Evolutionary conservation across 2,329 filamentous ascomycete genomes (phyloP).

Genomic region (Septoria petroselini): DNA sequence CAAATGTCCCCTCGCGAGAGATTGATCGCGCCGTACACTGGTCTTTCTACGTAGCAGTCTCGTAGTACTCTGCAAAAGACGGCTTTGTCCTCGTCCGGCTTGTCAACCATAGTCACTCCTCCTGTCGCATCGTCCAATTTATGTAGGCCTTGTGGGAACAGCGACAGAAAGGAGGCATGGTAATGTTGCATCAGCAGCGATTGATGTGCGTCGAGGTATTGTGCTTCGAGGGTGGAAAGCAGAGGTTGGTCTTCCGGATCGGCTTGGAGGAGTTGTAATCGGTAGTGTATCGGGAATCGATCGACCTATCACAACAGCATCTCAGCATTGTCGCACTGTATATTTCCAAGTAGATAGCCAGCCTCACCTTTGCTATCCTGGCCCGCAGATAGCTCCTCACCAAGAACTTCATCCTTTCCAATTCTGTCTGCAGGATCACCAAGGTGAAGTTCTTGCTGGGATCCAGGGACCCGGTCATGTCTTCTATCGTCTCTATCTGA

Average conservation of each 20-base stretch:
- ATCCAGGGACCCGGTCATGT: conserved; percentile 77
- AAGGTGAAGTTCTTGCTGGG: conserved; percentile 88
- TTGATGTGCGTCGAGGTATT: conserved; percentile 82
- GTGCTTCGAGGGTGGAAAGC: conserved; percentile 71
- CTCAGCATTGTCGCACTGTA: neutral
- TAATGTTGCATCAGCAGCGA: conserved; percentile 82
- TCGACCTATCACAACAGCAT: conserved; percentile 58
- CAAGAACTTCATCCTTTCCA: conserved; percentile 90
- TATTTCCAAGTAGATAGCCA: neutral
- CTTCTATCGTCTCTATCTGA: conserved; percentile 43
- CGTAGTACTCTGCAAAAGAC: conserved; percentile 77
- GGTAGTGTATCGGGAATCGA: conserved; percentile 70
- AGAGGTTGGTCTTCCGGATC: conserved; percentile 36
- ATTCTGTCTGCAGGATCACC: conserved; percentile 93
- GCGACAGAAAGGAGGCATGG: conserved; percentile 74
- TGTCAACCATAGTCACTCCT: conserved; percentile 87
- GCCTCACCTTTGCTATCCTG: conserved; percentile 69
- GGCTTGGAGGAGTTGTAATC: conserved; percentile 45
- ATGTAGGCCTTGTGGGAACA: conserved; percentile 75
- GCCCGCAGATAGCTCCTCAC: conserved; percentile 78
- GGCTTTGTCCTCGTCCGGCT: conserved; percentile 75
- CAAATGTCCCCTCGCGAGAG: conserved; percentile 51
- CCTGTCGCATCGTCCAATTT: conserved; percentile 87
- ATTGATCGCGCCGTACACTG: conserved; percentile 40
- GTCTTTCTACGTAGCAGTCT: conserved; percentile 63